Percentiles rank a stretch among this genome's conserved stretches.
Conservation (phyloP, 2,329 filamentous ascomycete genomes). For the Juglanconis juglandina region DNA sequence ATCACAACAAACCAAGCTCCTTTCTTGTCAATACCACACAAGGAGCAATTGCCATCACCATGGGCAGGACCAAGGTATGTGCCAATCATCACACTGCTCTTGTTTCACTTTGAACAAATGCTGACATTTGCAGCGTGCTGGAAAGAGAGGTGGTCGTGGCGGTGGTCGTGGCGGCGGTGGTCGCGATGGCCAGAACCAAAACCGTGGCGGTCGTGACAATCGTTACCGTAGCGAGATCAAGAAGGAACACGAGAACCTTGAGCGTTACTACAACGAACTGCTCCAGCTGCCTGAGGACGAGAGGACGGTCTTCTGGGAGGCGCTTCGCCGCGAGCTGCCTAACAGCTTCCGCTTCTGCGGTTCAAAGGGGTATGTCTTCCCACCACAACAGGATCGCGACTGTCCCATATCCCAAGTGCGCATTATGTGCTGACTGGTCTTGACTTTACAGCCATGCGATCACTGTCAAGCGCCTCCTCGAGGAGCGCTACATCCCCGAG, state of each 20-base stretch:
- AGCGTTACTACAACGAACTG: conserved; percentile 80
- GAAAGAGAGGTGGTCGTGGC: conserved; percentile 30
- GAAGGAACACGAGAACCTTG: conserved; percentile 80
- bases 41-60: background rate
- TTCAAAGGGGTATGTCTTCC: conserved; percentile 70
- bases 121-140: background rate
- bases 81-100: background rate
- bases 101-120: background rate
- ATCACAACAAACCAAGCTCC: background rate
- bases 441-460: conserved; percentile 69
- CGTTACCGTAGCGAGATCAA: conserved; percentile 55
- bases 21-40: background rate
- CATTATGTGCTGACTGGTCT: conserved; percentile 1
- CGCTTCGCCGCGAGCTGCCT: conserved; percentile 78
- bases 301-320: conserved; percentile 76
- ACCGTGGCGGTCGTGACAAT: conserved; percentile 38
- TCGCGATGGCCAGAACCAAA: conserved; percentile 27
- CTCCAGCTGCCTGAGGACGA: conserved; percentile 76
- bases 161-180: conserved; percentile 34
- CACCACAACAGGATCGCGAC: background rate
- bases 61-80: background rate
- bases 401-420: background rate
- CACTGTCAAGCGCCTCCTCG: conserved; percentile 82
- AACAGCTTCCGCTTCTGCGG: conserved; percentile 98
- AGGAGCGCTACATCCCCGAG: conserved; percentile 84